Conservation (phyloP, 2,329 filamentous ascomycete species). For the Fonsecaea erecta region DNA sequence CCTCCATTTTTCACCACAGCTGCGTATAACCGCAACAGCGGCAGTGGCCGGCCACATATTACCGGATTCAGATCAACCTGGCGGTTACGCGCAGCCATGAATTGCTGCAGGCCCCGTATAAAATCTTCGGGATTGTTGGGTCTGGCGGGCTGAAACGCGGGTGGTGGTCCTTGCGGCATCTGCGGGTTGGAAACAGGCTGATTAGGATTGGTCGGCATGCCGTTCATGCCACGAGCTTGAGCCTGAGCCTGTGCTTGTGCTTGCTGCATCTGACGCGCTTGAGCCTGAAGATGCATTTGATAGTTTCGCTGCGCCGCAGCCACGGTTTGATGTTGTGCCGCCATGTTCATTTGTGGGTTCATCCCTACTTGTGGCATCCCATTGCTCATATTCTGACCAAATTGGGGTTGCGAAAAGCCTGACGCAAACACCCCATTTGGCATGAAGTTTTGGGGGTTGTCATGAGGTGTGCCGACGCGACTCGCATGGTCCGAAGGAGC, state of each 20-base stretch:
- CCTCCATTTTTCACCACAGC: slow-evolving; percentile 77
- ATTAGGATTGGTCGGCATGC: slow-evolving; percentile 20
- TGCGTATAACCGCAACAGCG: slow-evolving; percentile 77
- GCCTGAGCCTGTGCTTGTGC: background rate
- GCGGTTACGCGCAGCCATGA: slow-evolving; percentile 75
- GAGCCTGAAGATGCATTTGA: slow-evolving; percentile 81
- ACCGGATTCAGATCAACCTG: slow-evolving; percentile 75
- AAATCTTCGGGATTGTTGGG: slow-evolving; percentile 66
- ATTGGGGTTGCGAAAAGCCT: slow-evolving; percentile 48
- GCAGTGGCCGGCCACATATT: slow-evolving; percentile 74
- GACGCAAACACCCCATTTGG: slow-evolving; percentile 52
- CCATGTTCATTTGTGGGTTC: slow-evolving; percentile 57
- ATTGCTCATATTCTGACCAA: slow-evolving; percentile 48
- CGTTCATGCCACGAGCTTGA: slow-evolving; percentile 26
- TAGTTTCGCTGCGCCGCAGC: slow-evolving; percentile 77
- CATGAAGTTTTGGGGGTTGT: slow-evolving; percentile 64
- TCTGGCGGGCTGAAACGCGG: slow-evolving; percentile 29
- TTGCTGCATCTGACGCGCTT: slow-evolving; percentile 64
- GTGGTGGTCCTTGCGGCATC: slow-evolving; percentile 29
- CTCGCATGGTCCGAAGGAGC: slow-evolving; percentile 74
- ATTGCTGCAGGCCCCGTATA: slow-evolving; percentile 74
- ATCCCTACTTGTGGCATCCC: slow-evolving; percentile 48
- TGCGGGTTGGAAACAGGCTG: slow-evolving; percentile 26
- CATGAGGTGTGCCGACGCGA: slow-evolving; percentile 71
- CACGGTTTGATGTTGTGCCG: slow-evolving; percentile 60